Evolutionary conservation across 345 rosid genomes (phyloP), one percentile per base, ranked within the genome.

Genomic region (Psidium friedrichsthalianum): DNA sequence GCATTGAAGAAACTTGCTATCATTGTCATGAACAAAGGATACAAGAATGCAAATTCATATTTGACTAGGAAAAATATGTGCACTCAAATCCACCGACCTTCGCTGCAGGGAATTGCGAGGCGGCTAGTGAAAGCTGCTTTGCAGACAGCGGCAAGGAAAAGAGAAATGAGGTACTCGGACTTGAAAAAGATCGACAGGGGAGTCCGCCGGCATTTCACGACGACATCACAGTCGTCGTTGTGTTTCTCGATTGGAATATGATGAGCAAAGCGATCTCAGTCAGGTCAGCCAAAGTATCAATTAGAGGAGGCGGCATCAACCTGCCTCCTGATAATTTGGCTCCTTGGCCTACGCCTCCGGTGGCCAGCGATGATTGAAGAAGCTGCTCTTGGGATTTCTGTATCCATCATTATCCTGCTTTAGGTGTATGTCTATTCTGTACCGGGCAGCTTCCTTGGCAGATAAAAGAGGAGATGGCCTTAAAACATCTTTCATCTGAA

Each of bases 111-210:
- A 83, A 95, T 91, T 56, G 99, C 97, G 61, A 94, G 89, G 89
- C 86, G 92, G 90, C 90, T 96, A 85, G 96, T 94, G 87, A 95
- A 96, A 92, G 90, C 90, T 24, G 99, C 98, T 44, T 87, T 94
- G 22, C 95, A 94, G 87, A 95, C 92, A 89, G 99, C 97, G 11
- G 98, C 99, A 12, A 95, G 92, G 90, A 96, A 96, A 91, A 87
- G 99, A 90, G 98, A 95, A 88, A 95, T 96, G 97, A 93, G 99
- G 80, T 94, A 93, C 89, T 94, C 96, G 1, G 99, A 96, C 92
- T 86, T 96, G 90, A 96, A 96, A 90, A 94, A 93, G 95, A 96
- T 96, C 6, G 96, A 95, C 87, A 93, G 99, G 5, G 98, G 98
- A 1, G 97, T 96, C 5, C 88, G 99, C 36, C 87, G 99, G 42